A percentile compares a stretch with the other conserved stretches of the same genome.
phyloP scores from a whole-genome alignment of 1,284 basidiomycete species.

The Phellinidium pouzarii region DNA sequence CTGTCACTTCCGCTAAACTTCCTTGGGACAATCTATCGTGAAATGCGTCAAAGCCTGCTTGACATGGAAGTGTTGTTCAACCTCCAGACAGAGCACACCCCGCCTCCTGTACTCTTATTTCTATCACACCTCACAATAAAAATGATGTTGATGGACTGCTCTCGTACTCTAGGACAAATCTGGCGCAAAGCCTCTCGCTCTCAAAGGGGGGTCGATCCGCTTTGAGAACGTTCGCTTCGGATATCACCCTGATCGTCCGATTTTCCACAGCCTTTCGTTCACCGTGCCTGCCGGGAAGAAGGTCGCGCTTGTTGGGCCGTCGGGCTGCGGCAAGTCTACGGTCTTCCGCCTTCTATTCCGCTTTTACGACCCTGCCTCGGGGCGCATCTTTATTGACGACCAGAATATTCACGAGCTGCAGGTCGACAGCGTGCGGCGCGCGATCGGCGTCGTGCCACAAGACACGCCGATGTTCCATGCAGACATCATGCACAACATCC shows the following conservation, averaged over 20 bases:
- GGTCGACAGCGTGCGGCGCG: conserved; percentile 64
- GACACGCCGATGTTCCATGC: conserved; percentile 97
- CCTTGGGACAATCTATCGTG: conserved; percentile 93
- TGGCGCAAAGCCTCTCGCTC: conserved; percentile 57
- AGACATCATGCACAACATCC: conserved; percentile 90
- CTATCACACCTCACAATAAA: neutral
- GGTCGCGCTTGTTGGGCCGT: conserved; percentile 93
- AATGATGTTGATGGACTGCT: neutral
- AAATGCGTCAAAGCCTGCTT: conserved; percentile 89
- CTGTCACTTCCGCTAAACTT: conserved; percentile 95
- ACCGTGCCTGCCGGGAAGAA: conserved; percentile 93
- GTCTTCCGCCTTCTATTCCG: conserved; percentile 91
- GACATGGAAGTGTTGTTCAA: conserved; percentile 98
- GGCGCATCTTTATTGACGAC: conserved; percentile 79
- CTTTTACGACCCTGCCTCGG: conserved; percentile 84
- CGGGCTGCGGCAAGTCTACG: conserved; percentile 97
- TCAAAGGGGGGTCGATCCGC: conserved; percentile 81
- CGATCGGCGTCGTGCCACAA: conserved; percentile 94
- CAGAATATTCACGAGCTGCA: conserved; percentile 79
- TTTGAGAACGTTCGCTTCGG: conserved; percentile 92
- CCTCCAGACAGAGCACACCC: conserved; percentile 77
- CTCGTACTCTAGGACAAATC: conserved; percentile 51
- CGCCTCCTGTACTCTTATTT: conserved; percentile 46
- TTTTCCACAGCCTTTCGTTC: conserved; percentile 87
- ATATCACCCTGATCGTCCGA: conserved; percentile 86